A percentile compares a stretch with the other conserved stretches of the same genome.
These are phyloP conservation scores for Ceratocystis ficicola DNA, from an alignment of 2,329 filamentous ascomycete species.

Conservation along the genomic window DNA sequence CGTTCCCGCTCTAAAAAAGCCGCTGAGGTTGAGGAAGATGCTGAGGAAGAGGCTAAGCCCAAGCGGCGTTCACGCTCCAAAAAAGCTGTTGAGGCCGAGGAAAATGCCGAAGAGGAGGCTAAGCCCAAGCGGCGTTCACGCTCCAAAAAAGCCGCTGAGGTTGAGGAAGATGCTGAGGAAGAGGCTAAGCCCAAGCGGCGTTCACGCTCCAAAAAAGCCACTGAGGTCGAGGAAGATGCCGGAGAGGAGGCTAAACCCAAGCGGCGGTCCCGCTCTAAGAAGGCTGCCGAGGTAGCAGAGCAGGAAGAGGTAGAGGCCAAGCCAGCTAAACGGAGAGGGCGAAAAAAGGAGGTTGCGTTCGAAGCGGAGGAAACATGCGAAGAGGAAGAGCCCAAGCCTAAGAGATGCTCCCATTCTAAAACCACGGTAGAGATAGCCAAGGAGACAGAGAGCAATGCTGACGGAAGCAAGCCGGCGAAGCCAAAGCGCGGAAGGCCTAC, in stretches of 20 bases:
- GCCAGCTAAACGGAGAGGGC: conserved; percentile 10
- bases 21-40: background rate
- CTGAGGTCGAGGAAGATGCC: background rate
- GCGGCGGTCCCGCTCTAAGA: background rate
- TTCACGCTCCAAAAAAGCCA: background rate
- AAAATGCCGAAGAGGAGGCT: background rate
- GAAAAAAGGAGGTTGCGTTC: background rate
- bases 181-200: background rate
- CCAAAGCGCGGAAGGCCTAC: conserved; percentile 1
- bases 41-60: background rate
- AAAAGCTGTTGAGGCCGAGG: background rate
- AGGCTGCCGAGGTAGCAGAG: background rate
- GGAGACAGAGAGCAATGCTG: background rate
- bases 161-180: background rate
- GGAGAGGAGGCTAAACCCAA: background rate
- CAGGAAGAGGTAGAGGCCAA: conserved; percentile 1
- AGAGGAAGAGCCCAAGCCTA: background rate
- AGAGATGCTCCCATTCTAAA: conserved; percentile 1
- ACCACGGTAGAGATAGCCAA: background rate
- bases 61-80: background rate
- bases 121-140: background rate
- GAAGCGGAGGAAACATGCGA: background rate
- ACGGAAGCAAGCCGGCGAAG: background rate
- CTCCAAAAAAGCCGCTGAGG: background rate
- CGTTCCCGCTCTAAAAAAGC: background rate